Percentiles rank a stretch among this genome's conserved stretches.
These are phyloP conservation scores for Podila clonocystis DNA, from an alignment of 192 early-diverging fungal species.

Conservation along the genomic window DNA sequence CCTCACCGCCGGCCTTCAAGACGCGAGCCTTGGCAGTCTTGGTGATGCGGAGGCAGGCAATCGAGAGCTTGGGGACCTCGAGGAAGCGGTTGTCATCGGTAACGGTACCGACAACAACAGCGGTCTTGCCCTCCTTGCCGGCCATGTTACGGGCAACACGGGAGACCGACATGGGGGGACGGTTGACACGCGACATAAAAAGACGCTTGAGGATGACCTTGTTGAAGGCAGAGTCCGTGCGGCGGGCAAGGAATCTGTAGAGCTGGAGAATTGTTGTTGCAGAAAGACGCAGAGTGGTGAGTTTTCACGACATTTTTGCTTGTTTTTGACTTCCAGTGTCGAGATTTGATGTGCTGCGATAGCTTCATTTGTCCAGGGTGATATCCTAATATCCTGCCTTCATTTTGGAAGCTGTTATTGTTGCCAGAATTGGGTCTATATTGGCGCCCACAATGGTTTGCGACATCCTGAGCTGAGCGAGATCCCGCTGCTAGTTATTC, in stretches of 20 bases:
- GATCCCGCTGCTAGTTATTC: too few species aligned
- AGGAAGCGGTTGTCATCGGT: conserved; percentile 96
- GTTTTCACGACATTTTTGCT: too few species aligned
- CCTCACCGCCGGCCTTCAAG: conserved; percentile 98
- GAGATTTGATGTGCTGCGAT: too few species aligned
- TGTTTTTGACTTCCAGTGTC: too few species aligned
- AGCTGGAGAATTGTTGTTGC: too few species aligned
- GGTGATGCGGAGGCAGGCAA: conserved; percentile 96
- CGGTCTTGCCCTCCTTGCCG: conserved; percentile 84
- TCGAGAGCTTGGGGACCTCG: conserved; percentile 91
- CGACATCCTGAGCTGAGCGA: too few species aligned
- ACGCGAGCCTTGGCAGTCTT: conserved; percentile 96
- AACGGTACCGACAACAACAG: conserved; percentile 95
- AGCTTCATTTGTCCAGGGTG: too few species aligned
- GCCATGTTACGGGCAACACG: conserved; percentile 81
- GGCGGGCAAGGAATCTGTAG: conserved; percentile 99
- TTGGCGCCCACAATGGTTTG: too few species aligned
- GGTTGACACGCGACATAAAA: conserved; percentile 98
- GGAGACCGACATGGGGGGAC: conserved; percentile 94
- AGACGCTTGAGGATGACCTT: conserved; percentile 98
- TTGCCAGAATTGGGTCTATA: too few species aligned
- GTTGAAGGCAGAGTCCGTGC: conserved; percentile 99
- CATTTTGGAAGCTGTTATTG: too few species aligned
- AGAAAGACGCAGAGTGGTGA: too few species aligned
- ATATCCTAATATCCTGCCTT: too few species aligned